phyloP scores from a whole-genome alignment of 2,329 filamentous ascomycete genomes.

The Emydomyces testavorans region DNA sequence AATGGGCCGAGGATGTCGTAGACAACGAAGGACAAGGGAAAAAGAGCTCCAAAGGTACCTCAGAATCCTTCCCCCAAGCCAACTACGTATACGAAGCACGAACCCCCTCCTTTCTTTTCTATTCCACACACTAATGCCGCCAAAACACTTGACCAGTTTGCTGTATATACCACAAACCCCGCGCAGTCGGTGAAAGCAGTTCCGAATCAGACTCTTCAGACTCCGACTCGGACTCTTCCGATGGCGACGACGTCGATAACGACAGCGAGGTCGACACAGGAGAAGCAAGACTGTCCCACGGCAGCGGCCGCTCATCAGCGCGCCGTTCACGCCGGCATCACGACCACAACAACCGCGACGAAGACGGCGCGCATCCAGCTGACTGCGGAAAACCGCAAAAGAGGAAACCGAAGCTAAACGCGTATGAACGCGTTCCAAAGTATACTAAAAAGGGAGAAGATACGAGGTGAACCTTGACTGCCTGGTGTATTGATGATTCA shows the following conservation, averaged over 20 bases:
- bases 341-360: conserved; percentile 16
- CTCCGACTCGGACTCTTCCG: conserved; percentile 45
- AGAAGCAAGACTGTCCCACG: conserved; percentile 18
- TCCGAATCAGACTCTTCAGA: conserved; percentile 40
- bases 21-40: conserved; percentile 92
- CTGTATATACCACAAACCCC: conserved; percentile 92
- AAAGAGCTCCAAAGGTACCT: conserved; percentile 84
- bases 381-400: conserved; percentile 18
- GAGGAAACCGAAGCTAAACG: conserved; percentile 30
- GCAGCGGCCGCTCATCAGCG: conserved; percentile 12
- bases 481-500: background rate
- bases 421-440: conserved; percentile 38
- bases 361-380: background rate
- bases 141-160: too few species aligned
- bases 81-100: background rate
- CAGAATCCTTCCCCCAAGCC: background rate
- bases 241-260: conserved; percentile 41
- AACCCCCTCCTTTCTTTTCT: background rate
- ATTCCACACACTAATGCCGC: too few species aligned
- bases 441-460: conserved; percentile 7
- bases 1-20: conserved; percentile 85
- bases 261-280: conserved; percentile 27
- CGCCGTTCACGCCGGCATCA: conserved; percentile 12
- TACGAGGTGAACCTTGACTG: background rate
- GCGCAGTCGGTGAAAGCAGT: conserved; percentile 69